phyloP scores from a whole-genome alignment of 495 filamentous ascomycete species.

The Parathielavia hyrcaniae region DNA sequence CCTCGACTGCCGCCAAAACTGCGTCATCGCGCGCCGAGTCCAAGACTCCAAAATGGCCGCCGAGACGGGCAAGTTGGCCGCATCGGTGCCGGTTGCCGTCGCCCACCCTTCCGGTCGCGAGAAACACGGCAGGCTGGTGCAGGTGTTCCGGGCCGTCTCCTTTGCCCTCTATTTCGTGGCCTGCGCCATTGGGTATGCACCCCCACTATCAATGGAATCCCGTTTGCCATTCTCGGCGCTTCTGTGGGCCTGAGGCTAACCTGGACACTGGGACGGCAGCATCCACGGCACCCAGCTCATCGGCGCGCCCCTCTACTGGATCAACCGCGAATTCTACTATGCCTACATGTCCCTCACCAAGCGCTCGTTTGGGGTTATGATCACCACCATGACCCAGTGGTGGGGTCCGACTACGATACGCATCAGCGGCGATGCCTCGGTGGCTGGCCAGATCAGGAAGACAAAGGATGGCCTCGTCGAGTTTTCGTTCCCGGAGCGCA shows the following conservation, averaged over 20 bases:
- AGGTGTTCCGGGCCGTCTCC: slow-evolving; percentile 57
- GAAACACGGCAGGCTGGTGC: slow-evolving; percentile 61
- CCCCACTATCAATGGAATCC: slow-evolving; percentile 2
- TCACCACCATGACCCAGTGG: slow-evolving; percentile 73
- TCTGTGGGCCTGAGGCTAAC: slow-evolving; percentile 14
- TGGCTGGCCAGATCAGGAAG: slow-evolving; percentile 60
- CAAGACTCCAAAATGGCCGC: slow-evolving; percentile 13
- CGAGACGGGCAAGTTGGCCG: slow-evolving; percentile 1
- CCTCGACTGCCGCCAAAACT: slow-evolving; percentile 20
- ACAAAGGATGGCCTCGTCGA: slow-evolving; percentile 61
- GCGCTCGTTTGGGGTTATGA: slow-evolving; percentile 64
- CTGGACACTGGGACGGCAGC: slow-evolving; percentile 30
- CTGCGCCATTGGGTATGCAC: slow-evolving; percentile 44
- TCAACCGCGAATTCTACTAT: slow-evolving; percentile 65
- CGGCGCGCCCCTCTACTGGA: slow-evolving; percentile 62
- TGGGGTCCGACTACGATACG: slow-evolving; percentile 71
- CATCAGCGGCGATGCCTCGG: slow-evolving; percentile 68
- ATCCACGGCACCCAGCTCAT: slow-evolving; percentile 61
- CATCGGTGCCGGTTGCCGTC: slow-evolving; percentile 12
- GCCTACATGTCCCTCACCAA: slow-evolving; percentile 74
- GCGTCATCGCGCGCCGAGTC: slow-evolving; percentile 17
- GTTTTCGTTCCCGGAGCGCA: slow-evolving; percentile 65
- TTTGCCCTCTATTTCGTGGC: slow-evolving; percentile 60
- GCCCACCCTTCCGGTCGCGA: slow-evolving; percentile 57
- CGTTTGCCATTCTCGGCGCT: slow-evolving; percentile 10